phyloP scores from a whole-genome alignment of 2,329 filamentous ascomycete genomes.

The Diaporthe sp. region DNA sequence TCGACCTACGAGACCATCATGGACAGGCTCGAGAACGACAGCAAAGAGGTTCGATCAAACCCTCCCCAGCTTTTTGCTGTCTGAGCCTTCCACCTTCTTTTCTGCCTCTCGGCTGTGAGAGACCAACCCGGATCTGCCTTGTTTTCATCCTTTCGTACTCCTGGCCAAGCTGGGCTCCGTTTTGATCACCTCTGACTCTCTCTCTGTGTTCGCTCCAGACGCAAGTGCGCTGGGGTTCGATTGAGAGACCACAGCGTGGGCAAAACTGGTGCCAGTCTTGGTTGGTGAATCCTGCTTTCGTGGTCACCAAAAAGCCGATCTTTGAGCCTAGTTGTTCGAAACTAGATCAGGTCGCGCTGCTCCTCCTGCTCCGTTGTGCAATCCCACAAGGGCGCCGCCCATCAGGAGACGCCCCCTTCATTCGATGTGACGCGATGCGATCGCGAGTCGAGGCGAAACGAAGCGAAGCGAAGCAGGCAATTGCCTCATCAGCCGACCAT shows the following conservation, averaged over 20 bases:
- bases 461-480: neutral
- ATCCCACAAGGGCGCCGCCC: constrained; percentile 40
- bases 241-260: neutral
- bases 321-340: constrained; percentile 24
- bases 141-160: neutral
- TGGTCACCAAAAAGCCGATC: constrained; percentile 5
- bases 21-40: constrained; percentile 78
- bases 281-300: neutral
- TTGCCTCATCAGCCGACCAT: constrained; percentile 10
- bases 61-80: constrained; percentile 33
- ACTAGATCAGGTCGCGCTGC: constrained; percentile 25
- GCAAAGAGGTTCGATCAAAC: constrained; percentile 74
- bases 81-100: constrained; percentile 41
- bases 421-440: neutral
- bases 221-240: constrained; percentile 23
- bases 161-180: constrained; percentile 8
- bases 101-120: constrained; percentile 19
- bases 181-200: constrained; percentile 1
- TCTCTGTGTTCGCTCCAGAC: neutral
- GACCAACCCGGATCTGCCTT: neutral
- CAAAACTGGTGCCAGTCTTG: neutral
- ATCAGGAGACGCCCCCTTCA: neutral
- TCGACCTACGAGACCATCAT: constrained; percentile 84
- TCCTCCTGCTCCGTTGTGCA: constrained; percentile 39
- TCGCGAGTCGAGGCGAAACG: constrained; percentile 5